Evolutionary conservation across 148 eudicot genomes (phyloP).

Genomic region (Chenopodium album): DNA sequence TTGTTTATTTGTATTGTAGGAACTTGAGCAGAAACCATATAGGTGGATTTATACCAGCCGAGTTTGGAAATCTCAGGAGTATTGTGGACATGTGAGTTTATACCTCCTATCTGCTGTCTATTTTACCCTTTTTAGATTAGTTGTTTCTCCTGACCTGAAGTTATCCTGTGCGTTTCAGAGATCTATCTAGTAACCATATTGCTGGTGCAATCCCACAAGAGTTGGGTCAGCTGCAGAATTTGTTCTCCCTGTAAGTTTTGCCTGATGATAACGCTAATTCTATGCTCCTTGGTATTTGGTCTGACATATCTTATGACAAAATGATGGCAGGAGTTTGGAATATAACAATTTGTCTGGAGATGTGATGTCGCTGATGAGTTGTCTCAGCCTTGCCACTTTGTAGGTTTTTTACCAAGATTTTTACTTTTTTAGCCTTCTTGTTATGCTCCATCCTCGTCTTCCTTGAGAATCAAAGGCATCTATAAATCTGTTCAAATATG

Average conservation of each 20-base stretch:
- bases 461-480: not conserved
- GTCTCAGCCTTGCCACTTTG: conserved; percentile 77
- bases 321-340: conserved; percentile 66
- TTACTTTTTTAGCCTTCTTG: not conserved
- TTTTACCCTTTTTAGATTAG: not conserved
- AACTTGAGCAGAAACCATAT: conserved; percentile 73
- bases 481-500: not conserved
- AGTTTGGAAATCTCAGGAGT: conserved; percentile 92
- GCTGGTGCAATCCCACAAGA: conserved; percentile 76
- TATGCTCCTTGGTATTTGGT: not conserved
- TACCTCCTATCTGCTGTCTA: not conserved
- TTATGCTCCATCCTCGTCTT: not conserved
- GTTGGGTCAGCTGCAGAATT: conserved; percentile 81
- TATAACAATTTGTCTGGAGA: conserved; percentile 90
- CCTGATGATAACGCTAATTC: not conserved
- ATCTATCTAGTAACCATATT: conserved; percentile 76
- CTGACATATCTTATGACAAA: not conserved
- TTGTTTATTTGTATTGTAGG: conserved; percentile 30
- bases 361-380: conserved; percentile 57
- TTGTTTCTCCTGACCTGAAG: not conserved
- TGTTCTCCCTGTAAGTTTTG: conserved; percentile 72
- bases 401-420: conserved; percentile 33
- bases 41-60: conserved; percentile 70
- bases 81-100: conserved; percentile 68
- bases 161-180: conserved; percentile 41